phyloP scores from a whole-genome alignment of 78 protist genomes.

The Mastigamoeba balamuthi region DNA sequence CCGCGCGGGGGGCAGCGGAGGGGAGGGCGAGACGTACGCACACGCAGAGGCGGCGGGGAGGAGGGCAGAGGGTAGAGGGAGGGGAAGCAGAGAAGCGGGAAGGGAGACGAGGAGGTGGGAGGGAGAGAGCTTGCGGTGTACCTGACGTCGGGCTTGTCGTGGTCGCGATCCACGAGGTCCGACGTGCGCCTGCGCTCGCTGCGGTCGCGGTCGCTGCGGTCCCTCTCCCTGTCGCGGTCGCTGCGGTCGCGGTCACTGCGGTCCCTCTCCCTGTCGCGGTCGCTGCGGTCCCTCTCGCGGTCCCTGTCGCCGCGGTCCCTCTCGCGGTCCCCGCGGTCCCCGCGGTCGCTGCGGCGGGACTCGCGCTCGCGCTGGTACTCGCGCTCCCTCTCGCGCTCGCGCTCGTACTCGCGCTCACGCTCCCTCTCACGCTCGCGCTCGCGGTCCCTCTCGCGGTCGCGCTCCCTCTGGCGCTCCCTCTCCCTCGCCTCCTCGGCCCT shows the following conservation, averaged over 20 bases:
- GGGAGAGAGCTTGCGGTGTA: too few relatives aligned
- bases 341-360: not conserved
- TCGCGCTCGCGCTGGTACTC: not conserved
- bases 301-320: not conserved
- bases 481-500: constrained; percentile 1
- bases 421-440: not conserved
- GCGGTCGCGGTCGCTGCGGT: not conserved
- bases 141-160: too few relatives aligned
- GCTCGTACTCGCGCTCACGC: too few relatives aligned
- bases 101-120: too few relatives aligned
- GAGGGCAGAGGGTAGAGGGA: too few relatives aligned
- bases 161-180: too few relatives aligned
- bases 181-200: too few relatives aligned
- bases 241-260: not conserved
- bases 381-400: not conserved
- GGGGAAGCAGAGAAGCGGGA: too few relatives aligned
- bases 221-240: not conserved
- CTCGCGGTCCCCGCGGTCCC: not conserved
- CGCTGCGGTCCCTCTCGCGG: not conserved
- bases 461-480: constrained; percentile 3
- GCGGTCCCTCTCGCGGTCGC: not conserved
- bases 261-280: not conserved
- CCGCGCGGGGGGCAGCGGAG: too few relatives aligned
- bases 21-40: too few relatives aligned
- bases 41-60: too few relatives aligned